phyloP scores from a whole-genome alignment of 345 rosid species.

The Citrus mangshanensis region DNA sequence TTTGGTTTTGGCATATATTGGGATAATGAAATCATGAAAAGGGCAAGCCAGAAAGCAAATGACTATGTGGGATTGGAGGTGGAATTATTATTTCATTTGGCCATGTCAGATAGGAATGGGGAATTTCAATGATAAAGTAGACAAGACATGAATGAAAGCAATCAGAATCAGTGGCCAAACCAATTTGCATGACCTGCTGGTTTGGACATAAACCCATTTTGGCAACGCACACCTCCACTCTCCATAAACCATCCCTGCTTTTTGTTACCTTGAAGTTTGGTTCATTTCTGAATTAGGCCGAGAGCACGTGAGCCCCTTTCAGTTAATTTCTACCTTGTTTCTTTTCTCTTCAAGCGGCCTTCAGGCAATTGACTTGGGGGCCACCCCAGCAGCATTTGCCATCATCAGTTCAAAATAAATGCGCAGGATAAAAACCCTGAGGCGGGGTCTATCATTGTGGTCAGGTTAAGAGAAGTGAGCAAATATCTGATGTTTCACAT shows the following conservation, averaged over 20 bases:
- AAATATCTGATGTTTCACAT: not conserved
- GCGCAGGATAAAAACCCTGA: too few relatives aligned
- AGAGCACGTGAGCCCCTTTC: slow-evolving; percentile 6
- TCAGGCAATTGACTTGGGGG: slow-evolving; percentile 10
- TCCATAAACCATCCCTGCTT: slow-evolving; percentile 9
- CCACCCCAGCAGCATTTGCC: not conserved
- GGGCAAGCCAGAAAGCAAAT: not conserved
- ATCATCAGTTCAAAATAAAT: not conserved
- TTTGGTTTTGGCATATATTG: not conserved
- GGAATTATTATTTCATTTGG: slow-evolving; percentile 4
- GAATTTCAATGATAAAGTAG: not conserved
- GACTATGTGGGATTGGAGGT: not conserved
- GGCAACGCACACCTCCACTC: not conserved
- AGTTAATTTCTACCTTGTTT: not conserved
- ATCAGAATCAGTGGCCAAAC: not conserved
- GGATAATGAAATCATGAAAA: slow-evolving; percentile 3
- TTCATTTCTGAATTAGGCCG: not conserved
- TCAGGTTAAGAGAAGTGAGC: not conserved
- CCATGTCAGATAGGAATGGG: slow-evolving; percentile 1
- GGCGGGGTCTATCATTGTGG: too few relatives aligned
- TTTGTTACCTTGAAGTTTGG: not conserved
- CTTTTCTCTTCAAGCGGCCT: slow-evolving; percentile 4
- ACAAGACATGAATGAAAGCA: not conserved
- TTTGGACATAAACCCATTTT: slow-evolving; percentile 14
- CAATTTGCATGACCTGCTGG: not conserved